Base-by-base conservation (phyloP, 805 yeast genomes). In the Metschnikowia kofuensis region DNA sequence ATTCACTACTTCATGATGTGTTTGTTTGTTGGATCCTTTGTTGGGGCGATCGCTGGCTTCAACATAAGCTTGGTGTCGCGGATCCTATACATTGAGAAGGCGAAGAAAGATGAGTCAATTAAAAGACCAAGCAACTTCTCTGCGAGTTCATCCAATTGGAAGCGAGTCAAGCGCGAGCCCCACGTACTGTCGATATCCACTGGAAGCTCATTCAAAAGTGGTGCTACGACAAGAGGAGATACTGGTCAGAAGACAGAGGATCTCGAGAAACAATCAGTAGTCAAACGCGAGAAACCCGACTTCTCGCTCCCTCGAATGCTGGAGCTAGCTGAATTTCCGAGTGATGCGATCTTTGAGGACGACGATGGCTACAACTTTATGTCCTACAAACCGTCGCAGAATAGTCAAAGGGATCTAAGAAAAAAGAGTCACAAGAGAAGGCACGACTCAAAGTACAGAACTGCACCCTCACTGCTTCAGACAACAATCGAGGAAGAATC, bases 301-400 rank as follows among this genome's bases (percentile, higher is more conserved):
- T 34, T 26, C 26, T 40, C 16, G 39, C n/a, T 31, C 2, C 42
- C 46, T 13, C 44, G 31, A 7, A 21, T 46, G 16, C 49, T 44
- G 12, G 47, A 43, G 28, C 42, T 43, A 10, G 16, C 52, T 21
- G 49, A 44, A 21, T 35, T 44, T 14, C 16, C 49, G 2, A 49
- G 43, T 10, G 45, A 37, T 7, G 47, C 48, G 16, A 35, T 52
- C 2, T 56, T 50, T 14, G 60, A 56, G 31, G 60, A 56, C 37
- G 60, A 56, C 40, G 60, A 56, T 36, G 60, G 60, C 13, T 56
- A 55, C 44, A 48, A 47, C 28, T 53, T 49, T 42, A 45, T 53
- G 57, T 30, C 48, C 7, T 51, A 42, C 46, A 44, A 45, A 26
- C 30, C 38, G 6, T 40, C 47, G 29, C 44, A 26, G 11, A 40